These are phyloP conservation scores for Trichoderma cornu-damae DNA, from an alignment of 2,329 filamentous ascomycete species.

Conservation along the genomic window DNA sequence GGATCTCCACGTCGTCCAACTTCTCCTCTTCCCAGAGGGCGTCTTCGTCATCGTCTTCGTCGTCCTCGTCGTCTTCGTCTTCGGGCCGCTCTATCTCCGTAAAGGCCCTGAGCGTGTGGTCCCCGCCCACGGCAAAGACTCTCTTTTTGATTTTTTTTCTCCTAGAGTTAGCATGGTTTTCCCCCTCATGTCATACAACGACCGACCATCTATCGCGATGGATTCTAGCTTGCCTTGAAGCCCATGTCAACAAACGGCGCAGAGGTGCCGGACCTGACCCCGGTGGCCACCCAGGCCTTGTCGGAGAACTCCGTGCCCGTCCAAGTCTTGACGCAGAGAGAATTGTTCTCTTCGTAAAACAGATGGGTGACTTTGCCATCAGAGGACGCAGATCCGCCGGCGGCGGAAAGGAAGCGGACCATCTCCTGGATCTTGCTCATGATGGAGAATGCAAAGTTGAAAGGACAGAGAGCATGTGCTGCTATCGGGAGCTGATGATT, in stretches of 20 bases:
- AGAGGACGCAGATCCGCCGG: neutral
- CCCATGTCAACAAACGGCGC: neutral
- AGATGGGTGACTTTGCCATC: neutral
- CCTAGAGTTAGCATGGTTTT: neutral
- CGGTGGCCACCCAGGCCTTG: neutral
- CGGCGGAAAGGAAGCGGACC: neutral
- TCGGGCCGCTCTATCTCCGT: neutral
- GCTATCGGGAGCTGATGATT: too few relatives aligned
- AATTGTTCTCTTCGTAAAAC: neutral
- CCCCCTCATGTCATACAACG: neutral
- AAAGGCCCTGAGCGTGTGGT: neutral
- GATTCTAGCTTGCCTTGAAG: neutral
- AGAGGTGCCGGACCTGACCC: neutral
- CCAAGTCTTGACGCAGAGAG: neutral
- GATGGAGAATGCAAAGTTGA: too few relatives aligned
- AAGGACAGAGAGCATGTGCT: too few relatives aligned
- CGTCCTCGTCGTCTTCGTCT: neutral
- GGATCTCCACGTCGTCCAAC: neutral
- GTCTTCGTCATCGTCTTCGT: neutral
- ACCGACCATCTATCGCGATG: too few relatives aligned
- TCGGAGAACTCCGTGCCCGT: neutral
- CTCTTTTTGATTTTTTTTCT: neutral
- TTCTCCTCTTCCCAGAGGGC: neutral
- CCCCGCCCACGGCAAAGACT: neutral
- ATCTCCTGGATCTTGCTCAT: conserved; percentile 8